Evolutionary conservation across 164 flowering plant genomes (phyloP).

Genomic region (Amborella trichopoda): DNA sequence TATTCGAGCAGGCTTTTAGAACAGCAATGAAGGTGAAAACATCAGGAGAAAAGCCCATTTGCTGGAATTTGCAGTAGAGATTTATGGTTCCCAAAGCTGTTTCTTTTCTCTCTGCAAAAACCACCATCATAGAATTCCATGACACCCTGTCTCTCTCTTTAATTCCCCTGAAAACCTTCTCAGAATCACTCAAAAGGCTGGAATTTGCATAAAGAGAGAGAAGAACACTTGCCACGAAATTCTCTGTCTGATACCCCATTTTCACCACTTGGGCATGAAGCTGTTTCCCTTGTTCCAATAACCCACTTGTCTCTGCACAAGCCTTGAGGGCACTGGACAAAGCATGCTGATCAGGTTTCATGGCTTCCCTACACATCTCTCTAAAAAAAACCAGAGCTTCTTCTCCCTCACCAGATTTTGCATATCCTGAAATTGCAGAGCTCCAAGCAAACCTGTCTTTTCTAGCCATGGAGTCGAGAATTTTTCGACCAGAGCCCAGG

Average conservation of each 20-base stretch:
- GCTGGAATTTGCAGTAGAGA: conserved; percentile 10
- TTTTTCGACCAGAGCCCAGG: conserved; percentile 5
- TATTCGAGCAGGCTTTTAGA: conserved; percentile 12
- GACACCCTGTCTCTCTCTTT: conserved; percentile 10
- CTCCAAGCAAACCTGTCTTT: conserved; percentile 19
- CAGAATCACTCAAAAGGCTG: conserved; percentile 7
- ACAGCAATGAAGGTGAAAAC: conserved; percentile 13
- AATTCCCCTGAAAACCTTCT: conserved; percentile 10
- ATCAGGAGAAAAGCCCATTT: conserved; percentile 6
- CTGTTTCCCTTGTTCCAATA: conserved; percentile 11
- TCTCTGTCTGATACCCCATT: conserved; percentile 14
- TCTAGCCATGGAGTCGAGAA: conserved; percentile 10
- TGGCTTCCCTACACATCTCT: conserved; percentile 15
- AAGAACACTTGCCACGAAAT: conserved; percentile 15
- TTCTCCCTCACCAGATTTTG: conserved; percentile 14
- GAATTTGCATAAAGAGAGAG: conserved; percentile 9
- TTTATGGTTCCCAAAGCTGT: conserved; percentile 6
- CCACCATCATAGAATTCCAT: conserved; percentile 21
- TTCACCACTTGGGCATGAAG: conserved; percentile 15
- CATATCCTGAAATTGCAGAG: conserved; percentile 15
- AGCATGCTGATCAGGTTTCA: conserved; percentile 16
- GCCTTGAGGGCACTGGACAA: conserved; percentile 18
- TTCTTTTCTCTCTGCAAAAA: conserved; percentile 12
- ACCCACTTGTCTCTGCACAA: conserved; percentile 11
- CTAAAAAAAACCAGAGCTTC: conserved; percentile 10